These are phyloP conservation scores for Clavispora carvajalis DNA, from an alignment of 805 yeast species.

Conservation along the genomic window DNA sequence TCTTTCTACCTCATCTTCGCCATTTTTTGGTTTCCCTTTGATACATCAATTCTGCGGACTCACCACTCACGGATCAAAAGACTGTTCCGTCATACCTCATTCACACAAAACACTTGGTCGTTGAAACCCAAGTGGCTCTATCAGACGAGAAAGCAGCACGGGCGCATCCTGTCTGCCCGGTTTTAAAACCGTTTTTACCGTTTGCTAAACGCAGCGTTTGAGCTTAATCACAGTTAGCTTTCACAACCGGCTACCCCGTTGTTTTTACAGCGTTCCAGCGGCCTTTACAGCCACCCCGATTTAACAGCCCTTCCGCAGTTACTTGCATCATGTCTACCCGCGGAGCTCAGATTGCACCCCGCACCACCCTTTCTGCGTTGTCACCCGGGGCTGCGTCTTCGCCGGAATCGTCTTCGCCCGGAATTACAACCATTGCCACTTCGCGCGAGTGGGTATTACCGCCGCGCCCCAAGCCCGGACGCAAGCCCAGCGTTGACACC, in stretches of 20 bases:
- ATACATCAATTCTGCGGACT: no score
- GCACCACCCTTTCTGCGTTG: slow-evolving; percentile 11
- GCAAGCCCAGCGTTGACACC: slow-evolving; percentile 64
- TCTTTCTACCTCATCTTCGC: neutral
- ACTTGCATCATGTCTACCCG: slow-evolving; percentile 12
- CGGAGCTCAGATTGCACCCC: slow-evolving; percentile 16
- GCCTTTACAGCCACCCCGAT: neutral
- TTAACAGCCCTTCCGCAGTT: no score
- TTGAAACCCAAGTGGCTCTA: no score
- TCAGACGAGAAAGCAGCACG: no score
- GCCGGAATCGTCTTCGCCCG: slow-evolving; percentile 14
- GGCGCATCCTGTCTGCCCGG: no score
- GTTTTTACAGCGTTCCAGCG: neutral
- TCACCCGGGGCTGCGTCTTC: slow-evolving; percentile 12
- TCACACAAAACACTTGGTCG: no score
- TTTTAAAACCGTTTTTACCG: no score
- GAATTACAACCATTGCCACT: slow-evolving; percentile 47
- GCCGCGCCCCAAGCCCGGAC: slow-evolving; percentile 58
- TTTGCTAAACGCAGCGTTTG: no score
- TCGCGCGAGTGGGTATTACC: slow-evolving; percentile 58
- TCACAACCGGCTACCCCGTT: neutral
- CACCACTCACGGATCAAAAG: no score
- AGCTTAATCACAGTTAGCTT: no score
- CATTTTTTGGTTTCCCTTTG: no score
- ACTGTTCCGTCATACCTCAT: neutral